Evolutionary conservation across 768 basidiomycete species (phyloP).

Genomic region (Dentipellis sp.): DNA sequence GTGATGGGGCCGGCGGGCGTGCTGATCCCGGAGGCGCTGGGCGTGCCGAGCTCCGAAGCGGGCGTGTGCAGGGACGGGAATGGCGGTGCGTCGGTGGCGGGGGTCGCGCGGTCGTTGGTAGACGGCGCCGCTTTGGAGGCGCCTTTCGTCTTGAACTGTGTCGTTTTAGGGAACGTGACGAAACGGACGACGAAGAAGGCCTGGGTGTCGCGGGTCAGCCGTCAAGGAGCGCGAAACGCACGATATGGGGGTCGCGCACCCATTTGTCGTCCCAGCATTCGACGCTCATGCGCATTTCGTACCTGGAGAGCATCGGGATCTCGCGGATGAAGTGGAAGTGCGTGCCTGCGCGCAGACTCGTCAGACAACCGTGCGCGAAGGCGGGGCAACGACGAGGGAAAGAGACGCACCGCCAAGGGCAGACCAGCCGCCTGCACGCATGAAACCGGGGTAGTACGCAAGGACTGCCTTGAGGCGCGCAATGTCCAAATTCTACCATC

Average conservation of each 20-base stretch:
- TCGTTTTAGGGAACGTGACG: constrained; percentile 42
- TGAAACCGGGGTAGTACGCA: constrained; percentile 45
- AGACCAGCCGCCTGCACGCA: constrained; percentile 51
- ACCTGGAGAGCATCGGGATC: constrained; percentile 51
- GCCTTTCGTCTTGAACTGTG: too few relatives aligned
- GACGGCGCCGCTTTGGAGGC: constrained; percentile 14
- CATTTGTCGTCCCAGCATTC: constrained; percentile 74
- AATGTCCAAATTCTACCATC: constrained; percentile 22
- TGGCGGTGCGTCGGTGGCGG: constrained; percentile 14
- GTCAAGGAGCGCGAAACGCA: too few relatives aligned
- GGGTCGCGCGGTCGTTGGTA: constrained; percentile 1
- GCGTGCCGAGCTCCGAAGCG: constrained; percentile 20
- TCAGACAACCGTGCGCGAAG: neutral
- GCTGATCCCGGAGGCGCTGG: neutral
- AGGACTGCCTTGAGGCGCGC: constrained; percentile 38
- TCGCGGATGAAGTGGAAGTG: constrained; percentile 65
- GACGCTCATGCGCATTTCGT: constrained; percentile 50
- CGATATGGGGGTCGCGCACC: constrained; percentile 46
- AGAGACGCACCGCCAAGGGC: constrained; percentile 35
- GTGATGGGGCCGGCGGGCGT: constrained; percentile 6
- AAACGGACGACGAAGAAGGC: constrained; percentile 56
- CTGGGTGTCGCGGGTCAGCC: constrained; percentile 24
- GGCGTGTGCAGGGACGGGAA: constrained; percentile 24
- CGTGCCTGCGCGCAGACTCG: constrained; percentile 34
- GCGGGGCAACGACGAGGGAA: too few relatives aligned